A percentile compares a stretch with the other conserved stretches of the same genome.
phyloP scores from a whole-genome alignment of 164 flowering plant species.

The Saururus chinensis region DNA sequence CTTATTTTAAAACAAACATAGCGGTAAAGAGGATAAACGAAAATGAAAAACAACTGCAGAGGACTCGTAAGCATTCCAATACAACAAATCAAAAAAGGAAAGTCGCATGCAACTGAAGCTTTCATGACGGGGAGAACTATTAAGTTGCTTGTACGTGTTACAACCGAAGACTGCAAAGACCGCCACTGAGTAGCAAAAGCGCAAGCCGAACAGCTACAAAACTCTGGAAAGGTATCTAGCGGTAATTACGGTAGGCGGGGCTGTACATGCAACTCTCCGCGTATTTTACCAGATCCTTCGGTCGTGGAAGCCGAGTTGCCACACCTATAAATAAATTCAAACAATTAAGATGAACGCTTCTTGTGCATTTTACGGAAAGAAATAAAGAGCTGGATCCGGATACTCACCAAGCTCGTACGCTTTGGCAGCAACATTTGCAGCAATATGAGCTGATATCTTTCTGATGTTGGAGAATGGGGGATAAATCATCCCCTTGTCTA shows the following conservation, averaged over 20 bases:
- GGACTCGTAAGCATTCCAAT: too few species aligned
- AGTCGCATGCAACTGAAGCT: too few species aligned
- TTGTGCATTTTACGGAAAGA: not conserved
- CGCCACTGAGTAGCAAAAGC: too few species aligned
- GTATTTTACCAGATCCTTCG: constrained; percentile 57
- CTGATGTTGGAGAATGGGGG: constrained; percentile 79
- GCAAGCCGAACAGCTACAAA: not conserved
- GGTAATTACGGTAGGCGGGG: constrained; percentile 61
- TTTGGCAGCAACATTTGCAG: constrained; percentile 88
- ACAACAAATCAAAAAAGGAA: too few species aligned
- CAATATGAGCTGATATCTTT: constrained; percentile 87
- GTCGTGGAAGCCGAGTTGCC: constrained; percentile 79
- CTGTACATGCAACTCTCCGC: constrained; percentile 97
- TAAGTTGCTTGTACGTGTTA: too few species aligned
- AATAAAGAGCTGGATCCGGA: not conserved
- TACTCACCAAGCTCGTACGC: constrained; percentile 88
- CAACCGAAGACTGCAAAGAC: too few species aligned
- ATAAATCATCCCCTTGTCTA: constrained; percentile 60
- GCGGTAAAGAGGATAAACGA: too few species aligned
- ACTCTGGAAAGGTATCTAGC: constrained; percentile 4
- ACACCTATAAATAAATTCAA: constrained; percentile 31
- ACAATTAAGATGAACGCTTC: not conserved
- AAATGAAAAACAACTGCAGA: too few species aligned
- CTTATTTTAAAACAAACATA: too few species aligned
- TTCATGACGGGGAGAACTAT: too few species aligned